Conservation (phyloP, 2,329 filamentous ascomycete genomes). For the Epichloe amarillans region DNA sequence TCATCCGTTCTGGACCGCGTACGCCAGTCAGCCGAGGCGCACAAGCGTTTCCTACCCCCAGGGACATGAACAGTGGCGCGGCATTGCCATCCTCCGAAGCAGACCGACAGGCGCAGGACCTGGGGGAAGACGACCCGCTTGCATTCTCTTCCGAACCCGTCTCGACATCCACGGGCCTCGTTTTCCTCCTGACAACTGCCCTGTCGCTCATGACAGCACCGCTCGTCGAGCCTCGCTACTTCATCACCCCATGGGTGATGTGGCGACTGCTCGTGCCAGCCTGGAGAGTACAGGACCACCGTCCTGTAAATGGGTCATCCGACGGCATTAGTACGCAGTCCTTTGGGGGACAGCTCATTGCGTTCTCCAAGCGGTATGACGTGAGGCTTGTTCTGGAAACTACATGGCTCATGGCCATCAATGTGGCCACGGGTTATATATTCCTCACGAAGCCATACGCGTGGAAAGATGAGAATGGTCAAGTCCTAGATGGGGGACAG, state of each 20-base stretch:
- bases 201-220: slow-evolving; percentile 79
- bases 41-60: slow-evolving; percentile 7
- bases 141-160: slow-evolving; percentile 19
- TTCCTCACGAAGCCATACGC: slow-evolving; percentile 56
- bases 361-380: slow-evolving; percentile 20
- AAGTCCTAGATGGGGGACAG: slow-evolving; percentile 34
- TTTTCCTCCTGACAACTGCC: slow-evolving; percentile 54
- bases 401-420: slow-evolving; percentile 53
- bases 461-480: slow-evolving; percentile 45
- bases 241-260: slow-evolving; percentile 88
- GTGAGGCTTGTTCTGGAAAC: slow-evolving; percentile 48
- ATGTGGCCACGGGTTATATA: slow-evolving; percentile 52
- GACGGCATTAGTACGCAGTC: neutral
- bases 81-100: neutral
- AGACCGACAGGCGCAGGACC: slow-evolving; percentile 6
- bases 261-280: slow-evolving; percentile 71
- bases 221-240: slow-evolving; percentile 89
- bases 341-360: neutral
- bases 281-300: slow-evolving; percentile 19
- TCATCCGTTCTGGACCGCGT: slow-evolving; percentile 14
- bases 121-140: slow-evolving; percentile 14
- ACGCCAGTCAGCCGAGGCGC: slow-evolving; percentile 2
- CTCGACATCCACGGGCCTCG: slow-evolving; percentile 36
- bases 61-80: neutral
- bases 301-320: neutral